phyloP scores from a whole-genome alignment of 352 stramenopile species.

The Thalassiosira ordinaria region DNA sequence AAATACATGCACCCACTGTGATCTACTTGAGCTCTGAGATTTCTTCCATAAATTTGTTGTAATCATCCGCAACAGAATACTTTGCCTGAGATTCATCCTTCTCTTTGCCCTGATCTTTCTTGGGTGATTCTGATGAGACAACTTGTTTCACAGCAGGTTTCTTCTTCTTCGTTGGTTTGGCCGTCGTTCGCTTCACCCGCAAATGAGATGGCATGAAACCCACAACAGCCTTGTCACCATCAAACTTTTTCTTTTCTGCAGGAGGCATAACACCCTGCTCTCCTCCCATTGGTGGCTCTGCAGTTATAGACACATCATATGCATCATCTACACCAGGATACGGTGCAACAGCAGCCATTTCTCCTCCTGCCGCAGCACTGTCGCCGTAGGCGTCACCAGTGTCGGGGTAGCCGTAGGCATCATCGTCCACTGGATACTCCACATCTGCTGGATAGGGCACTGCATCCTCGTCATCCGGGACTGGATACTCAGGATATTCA shows the following conservation, averaged over 20 bases:
- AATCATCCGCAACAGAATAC: conserved; percentile 50
- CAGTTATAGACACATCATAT: conserved; percentile 2
- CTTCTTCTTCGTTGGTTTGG: conserved; percentile 29
- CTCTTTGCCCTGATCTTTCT: background rate
- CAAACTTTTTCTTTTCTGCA: conserved; percentile 55
- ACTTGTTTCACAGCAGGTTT: conserved; percentile 5
- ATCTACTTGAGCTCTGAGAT: conserved; percentile 47
- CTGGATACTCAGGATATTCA: conserved; percentile 32
- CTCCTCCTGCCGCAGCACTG: background rate
- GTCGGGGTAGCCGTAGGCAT: conserved; percentile 42
- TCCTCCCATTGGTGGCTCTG: background rate
- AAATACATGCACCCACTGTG: too few relatives aligned
- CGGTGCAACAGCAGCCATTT: conserved; percentile 46
- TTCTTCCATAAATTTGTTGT: conserved; percentile 77
- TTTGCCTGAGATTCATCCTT: background rate
- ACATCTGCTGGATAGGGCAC: conserved; percentile 49
- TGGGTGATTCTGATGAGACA: background rate
- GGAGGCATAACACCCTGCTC: conserved; percentile 1
- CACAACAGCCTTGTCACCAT: conserved; percentile 77
- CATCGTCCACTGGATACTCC: conserved; percentile 56
- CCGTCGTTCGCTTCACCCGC: conserved; percentile 38
- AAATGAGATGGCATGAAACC: conserved; percentile 77
- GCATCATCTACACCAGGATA: conserved; percentile 33
- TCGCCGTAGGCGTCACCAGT: conserved; percentile 37
- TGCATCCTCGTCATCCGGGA: conserved; percentile 16